These are phyloP conservation scores for Dioszegia hungarica DNA, from an alignment of 768 basidiomycete species.

Conservation along the genomic window DNA sequence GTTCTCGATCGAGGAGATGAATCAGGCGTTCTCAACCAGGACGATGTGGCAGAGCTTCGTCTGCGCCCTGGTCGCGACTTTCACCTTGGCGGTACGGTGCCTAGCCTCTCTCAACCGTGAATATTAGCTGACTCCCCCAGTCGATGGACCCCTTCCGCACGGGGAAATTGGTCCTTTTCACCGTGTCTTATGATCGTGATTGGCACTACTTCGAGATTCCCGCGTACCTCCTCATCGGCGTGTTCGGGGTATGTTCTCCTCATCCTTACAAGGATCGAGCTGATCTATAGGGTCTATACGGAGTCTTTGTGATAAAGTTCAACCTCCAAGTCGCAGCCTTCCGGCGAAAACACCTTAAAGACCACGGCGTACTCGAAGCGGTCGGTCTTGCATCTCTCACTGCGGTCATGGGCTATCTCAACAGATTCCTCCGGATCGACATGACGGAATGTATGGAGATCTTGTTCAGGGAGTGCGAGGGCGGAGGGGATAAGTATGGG, in stretches of 20 bases:
- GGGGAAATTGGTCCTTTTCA: slow-evolving; percentile 94
- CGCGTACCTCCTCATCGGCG: slow-evolving; percentile 88
- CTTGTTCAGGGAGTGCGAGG: slow-evolving; percentile 92
- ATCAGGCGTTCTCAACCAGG: slow-evolving; percentile 89
- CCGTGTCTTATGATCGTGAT: slow-evolving; percentile 92
- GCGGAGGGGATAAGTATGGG: slow-evolving; percentile 81
- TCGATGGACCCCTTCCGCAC: slow-evolving; percentile 98
- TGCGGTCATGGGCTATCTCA: slow-evolving; percentile 87
- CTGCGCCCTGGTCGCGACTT: slow-evolving; percentile 92
- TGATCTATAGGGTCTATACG: slow-evolving; percentile 76
- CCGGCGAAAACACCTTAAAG: slow-evolving; percentile 78
- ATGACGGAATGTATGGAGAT: slow-evolving; percentile 97
- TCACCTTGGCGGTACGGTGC: slow-evolving; percentile 78
- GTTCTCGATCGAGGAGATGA: slow-evolving; percentile 99
- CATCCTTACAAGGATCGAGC: not conserved
- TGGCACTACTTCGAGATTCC: slow-evolving; percentile 99
- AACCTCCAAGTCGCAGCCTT: slow-evolving; percentile 93
- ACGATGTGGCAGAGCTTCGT: slow-evolving; percentile 99
- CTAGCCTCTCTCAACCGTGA: too few relatives aligned
- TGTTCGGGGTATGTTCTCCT: slow-evolving; percentile 72
- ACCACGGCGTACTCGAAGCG: slow-evolving; percentile 82
- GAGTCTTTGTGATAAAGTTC: slow-evolving; percentile 94
- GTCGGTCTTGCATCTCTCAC: slow-evolving; percentile 80
- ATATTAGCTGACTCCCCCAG: slow-evolving; percentile 53
- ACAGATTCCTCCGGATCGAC: slow-evolving; percentile 88